phyloP scores from a whole-genome alignment of 805 yeast genomes.

The Zygoascus tannicola region DNA sequence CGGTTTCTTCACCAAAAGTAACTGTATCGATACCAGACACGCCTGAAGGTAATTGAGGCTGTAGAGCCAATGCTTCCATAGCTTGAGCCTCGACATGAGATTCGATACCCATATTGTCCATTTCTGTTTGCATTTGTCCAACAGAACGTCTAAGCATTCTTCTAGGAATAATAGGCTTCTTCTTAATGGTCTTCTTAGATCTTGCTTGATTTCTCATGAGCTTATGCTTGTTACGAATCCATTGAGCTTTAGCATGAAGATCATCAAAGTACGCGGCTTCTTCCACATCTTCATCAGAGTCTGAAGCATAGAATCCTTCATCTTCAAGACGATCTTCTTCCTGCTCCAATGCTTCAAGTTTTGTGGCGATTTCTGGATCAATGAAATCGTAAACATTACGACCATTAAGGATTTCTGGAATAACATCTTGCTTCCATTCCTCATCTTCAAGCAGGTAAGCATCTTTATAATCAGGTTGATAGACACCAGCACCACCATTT shows the following conservation, averaged over 20 bases:
- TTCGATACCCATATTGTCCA: conserved; percentile 87
- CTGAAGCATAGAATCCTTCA: conserved; percentile 94
- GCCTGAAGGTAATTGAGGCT: conserved; percentile 12
- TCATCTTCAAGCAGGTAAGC: conserved; percentile 88
- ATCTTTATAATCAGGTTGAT: conserved; percentile 85
- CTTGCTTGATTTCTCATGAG: conserved; percentile 84
- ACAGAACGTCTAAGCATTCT: conserved; percentile 54
- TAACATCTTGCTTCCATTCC: conserved; percentile 93
- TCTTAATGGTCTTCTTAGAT: conserved; percentile 76
- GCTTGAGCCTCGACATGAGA: conserved; percentile 54
- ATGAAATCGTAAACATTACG: conserved; percentile 94
- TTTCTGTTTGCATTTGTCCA: conserved; percentile 76
- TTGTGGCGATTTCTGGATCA: conserved; percentile 90
- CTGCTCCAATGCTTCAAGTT: conserved; percentile 89
- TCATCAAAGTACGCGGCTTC: conserved; percentile 61
- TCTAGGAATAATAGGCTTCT: conserved; percentile 88
- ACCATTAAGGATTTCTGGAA: conserved; percentile 96
- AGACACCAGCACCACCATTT: conserved; percentile 99
- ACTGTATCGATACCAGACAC: conserved; percentile 72
- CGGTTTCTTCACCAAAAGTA: conserved; percentile 33
- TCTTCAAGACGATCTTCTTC: conserved; percentile 91
- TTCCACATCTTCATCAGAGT: conserved; percentile 52
- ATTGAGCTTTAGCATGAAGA: conserved; percentile 74
- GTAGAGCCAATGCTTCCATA: conserved; percentile 35
- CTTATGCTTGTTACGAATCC: conserved; percentile 96